Evolutionary conservation across 1,284 basidiomycete genomes (phyloP).

Genomic region (Apiotrichum montevideense): DNA sequence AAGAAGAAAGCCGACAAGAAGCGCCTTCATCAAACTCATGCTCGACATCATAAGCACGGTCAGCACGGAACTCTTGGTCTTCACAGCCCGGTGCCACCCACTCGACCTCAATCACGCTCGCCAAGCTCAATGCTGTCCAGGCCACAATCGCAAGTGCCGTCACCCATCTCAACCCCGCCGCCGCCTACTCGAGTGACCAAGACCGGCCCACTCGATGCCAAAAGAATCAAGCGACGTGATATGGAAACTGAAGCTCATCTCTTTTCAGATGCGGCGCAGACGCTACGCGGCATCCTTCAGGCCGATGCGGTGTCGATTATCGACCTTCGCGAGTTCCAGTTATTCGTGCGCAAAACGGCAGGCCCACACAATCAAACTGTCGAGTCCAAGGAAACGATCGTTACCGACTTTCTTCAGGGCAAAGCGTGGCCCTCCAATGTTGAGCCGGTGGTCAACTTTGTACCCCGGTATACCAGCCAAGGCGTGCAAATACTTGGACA

Average conservation of each 20-base stretch:
- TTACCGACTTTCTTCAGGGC: constrained; percentile 28
- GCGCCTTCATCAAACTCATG: constrained; percentile 1
- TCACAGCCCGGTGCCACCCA: too few relatives aligned
- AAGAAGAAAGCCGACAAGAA: background rate
- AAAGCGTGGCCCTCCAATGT: constrained; percentile 30
- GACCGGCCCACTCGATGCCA: constrained; percentile 28
- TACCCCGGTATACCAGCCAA: constrained; percentile 4
- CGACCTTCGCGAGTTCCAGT: constrained; percentile 33
- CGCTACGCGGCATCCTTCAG: constrained; percentile 26
- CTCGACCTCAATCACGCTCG: background rate
- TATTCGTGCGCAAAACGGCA: constrained; percentile 26
- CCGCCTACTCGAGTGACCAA: constrained; percentile 13
- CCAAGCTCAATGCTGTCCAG: background rate
- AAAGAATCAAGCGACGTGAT: constrained; percentile 20
- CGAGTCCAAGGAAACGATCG: constrained; percentile 24
- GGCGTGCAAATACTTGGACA: constrained; percentile 23
- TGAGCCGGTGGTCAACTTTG: constrained; percentile 32
- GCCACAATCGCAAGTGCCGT: background rate
- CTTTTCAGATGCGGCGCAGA: constrained; percentile 28
- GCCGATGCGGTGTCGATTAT: constrained; percentile 36
- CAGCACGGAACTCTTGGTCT: too few relatives aligned
- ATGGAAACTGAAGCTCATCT: constrained; percentile 18
- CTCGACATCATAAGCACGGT: background rate
- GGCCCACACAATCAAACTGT: background rate
- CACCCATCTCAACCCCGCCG: background rate